These are phyloP conservation scores for Phytophthora tentaculata DNA, from an alignment of 352 stramenopile genomes.

Conservation along the genomic window DNA sequence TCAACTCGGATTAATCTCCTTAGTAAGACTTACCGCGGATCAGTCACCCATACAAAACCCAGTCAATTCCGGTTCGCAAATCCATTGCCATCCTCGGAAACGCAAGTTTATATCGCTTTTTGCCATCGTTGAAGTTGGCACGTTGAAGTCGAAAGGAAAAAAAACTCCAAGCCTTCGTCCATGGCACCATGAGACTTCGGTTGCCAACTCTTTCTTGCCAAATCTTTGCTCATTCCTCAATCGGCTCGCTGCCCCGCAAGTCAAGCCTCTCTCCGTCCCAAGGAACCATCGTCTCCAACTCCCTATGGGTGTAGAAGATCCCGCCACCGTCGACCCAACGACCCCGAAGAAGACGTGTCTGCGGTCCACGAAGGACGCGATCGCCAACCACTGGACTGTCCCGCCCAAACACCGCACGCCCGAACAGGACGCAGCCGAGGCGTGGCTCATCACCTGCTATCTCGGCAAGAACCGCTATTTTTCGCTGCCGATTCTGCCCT, in stretches of 20 bases:
- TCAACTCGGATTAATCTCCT: slow-evolving; percentile 22
- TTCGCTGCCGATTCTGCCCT: slow-evolving; percentile 39
- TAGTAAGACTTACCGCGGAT: slow-evolving; percentile 17
- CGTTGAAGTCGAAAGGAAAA: slow-evolving; percentile 27
- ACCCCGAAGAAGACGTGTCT: slow-evolving; percentile 38
- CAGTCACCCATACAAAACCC: slow-evolving; percentile 9
- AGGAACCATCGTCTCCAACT: slow-evolving; percentile 1
- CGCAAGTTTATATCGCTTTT: slow-evolving; percentile 42
- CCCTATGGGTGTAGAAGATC: slow-evolving; percentile 38
- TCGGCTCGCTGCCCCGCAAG: slow-evolving; percentile 31
- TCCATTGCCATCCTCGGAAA: slow-evolving; percentile 15
- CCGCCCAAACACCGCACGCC: slow-evolving; percentile 42
- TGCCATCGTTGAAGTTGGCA: slow-evolving; percentile 30
- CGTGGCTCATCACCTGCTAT: slow-evolving; percentile 58
- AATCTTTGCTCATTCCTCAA: slow-evolving; percentile 38
- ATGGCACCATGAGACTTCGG: slow-evolving; percentile 6
- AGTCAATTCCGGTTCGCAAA: background rate
- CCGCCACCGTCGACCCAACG: slow-evolving; percentile 1
- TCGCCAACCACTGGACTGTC: slow-evolving; percentile 61
- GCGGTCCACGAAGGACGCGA: slow-evolving; percentile 30
- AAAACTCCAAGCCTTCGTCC: background rate
- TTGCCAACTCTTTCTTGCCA: background rate
- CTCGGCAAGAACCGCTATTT: slow-evolving; percentile 61
- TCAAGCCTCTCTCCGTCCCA: background rate
- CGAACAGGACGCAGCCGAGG: slow-evolving; percentile 58